Evolutionary conservation across 2,329 filamentous ascomycete genomes (phyloP).

Genomic region (Xylaria sp.): DNA sequence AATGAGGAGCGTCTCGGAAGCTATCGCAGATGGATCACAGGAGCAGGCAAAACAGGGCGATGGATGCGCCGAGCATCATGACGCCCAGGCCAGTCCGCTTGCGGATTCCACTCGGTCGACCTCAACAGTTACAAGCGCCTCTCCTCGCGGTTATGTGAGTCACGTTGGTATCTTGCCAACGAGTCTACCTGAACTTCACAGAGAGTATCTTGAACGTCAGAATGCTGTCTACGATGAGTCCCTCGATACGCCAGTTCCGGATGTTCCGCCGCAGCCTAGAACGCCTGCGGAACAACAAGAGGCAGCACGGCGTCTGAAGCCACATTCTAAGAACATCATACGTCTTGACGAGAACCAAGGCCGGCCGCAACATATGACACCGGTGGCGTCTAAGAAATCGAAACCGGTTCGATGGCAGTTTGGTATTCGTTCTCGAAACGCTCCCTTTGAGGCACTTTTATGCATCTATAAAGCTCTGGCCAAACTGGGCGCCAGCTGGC

Average conservation of each 20-base stretch:
- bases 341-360: slow-evolving; percentile 60
- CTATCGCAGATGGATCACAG: slow-evolving; percentile 36
- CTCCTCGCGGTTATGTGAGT: slow-evolving; percentile 59
- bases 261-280: slow-evolving; percentile 46
- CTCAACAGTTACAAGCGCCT: slow-evolving; percentile 43
- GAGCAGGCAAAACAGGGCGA: slow-evolving; percentile 17
- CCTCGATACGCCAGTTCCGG: slow-evolving; percentile 41
- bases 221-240: slow-evolving; percentile 48
- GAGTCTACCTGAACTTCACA: slow-evolving; percentile 84
- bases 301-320: slow-evolving; percentile 74
- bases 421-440: slow-evolving; percentile 89
- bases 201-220: slow-evolving; percentile 76
- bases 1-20: slow-evolving; percentile 53
- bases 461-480: slow-evolving; percentile 91
- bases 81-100: slow-evolving; percentile 44
- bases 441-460: slow-evolving; percentile 86
- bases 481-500: slow-evolving; percentile 85
- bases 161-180: slow-evolving; percentile 90
- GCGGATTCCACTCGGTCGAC: slow-evolving; percentile 52
- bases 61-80: slow-evolving; percentile 21
- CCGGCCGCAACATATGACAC: slow-evolving; percentile 58
- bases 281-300: slow-evolving; percentile 75
- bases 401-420: slow-evolving; percentile 96
- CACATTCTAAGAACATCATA: slow-evolving; percentile 68
- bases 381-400: slow-evolving; percentile 61